These are phyloP conservation scores for Nicotiana tomentosiformis DNA, from an alignment of 257 asterid genomes.

Conservation along the genomic window DNA sequence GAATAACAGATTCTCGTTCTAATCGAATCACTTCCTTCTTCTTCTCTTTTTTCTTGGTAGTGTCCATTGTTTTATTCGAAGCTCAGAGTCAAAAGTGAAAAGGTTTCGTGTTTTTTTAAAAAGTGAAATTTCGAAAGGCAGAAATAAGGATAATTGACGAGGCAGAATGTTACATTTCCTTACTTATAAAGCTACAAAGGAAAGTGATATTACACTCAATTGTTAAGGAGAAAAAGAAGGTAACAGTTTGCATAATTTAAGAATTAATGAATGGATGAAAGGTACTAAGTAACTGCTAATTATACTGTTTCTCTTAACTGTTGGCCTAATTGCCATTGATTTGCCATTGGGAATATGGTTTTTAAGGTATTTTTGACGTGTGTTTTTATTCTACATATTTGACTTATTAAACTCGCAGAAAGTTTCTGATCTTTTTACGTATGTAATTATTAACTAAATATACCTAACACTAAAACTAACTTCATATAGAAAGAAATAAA, in stretches of 20 bases:
- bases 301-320: background rate
- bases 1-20: constrained; percentile 90
- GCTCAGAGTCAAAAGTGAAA: background rate
- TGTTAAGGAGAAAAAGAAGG: background rate
- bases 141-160: background rate
- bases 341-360: background rate
- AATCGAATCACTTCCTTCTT: constrained; percentile 74
- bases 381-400: background rate
- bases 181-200: too few species aligned
- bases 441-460: too few species aligned
- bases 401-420: background rate
- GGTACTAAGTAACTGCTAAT: background rate
- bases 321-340: background rate
- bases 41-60: constrained; percentile 11
- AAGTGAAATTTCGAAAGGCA: background rate
- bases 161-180: background rate
- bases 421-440: too few species aligned
- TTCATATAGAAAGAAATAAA: too few species aligned
- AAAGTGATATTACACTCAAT: background rate
- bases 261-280: constrained; percentile 1
- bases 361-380: too few species aligned
- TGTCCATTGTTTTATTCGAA: background rate
- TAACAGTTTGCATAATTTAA: background rate
- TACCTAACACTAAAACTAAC: too few species aligned
- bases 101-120: background rate